Percentiles rank a stretch among this genome's conserved stretches.
phyloP scores from a whole-genome alignment of 345 rosid species.

The Sonneratia caseolaris region DNA sequence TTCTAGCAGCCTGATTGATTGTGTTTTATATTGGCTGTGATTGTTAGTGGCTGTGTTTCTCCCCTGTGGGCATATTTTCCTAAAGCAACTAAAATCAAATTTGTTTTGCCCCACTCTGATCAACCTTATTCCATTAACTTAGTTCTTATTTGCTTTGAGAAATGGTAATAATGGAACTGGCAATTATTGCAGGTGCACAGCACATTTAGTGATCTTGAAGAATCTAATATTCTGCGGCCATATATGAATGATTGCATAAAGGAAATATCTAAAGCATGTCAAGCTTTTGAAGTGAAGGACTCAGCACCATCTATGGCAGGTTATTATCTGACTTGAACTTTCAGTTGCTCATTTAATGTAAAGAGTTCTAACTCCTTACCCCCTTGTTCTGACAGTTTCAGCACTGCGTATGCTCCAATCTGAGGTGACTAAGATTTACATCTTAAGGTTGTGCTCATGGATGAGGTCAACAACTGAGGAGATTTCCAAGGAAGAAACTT shows the following conservation, averaged over 20 bases:
- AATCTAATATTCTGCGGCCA: slow-evolving; percentile 62
- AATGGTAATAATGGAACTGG: slow-evolving; percentile 4
- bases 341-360: not conserved
- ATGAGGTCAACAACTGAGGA: slow-evolving; percentile 70
- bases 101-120: not conserved
- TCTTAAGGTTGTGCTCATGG: slow-evolving; percentile 90
- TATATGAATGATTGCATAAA: slow-evolving; percentile 76
- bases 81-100: not conserved
- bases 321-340: slow-evolving; percentile 14
- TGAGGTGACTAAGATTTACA: slow-evolving; percentile 74
- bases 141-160: not conserved
- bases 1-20: not conserved
- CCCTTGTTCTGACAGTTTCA: slow-evolving; percentile 36
- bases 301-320: slow-evolving; percentile 83
- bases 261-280: slow-evolving; percentile 83
- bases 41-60: not conserved
- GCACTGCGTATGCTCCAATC: slow-evolving; percentile 63
- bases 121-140: not conserved
- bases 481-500: slow-evolving; percentile 73
- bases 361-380: slow-evolving; percentile 17
- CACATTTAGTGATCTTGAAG: slow-evolving; percentile 74
- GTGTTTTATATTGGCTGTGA: not conserved
- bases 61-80: not conserved
- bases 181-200: slow-evolving; percentile 50
- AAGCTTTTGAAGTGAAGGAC: slow-evolving; percentile 86